A percentile compares a stretch with the other conserved stretches of the same genome.
phyloP scores from a whole-genome alignment of 1,284 basidiomycete genomes.

The Xerocomus cyaneibrunnescens region DNA sequence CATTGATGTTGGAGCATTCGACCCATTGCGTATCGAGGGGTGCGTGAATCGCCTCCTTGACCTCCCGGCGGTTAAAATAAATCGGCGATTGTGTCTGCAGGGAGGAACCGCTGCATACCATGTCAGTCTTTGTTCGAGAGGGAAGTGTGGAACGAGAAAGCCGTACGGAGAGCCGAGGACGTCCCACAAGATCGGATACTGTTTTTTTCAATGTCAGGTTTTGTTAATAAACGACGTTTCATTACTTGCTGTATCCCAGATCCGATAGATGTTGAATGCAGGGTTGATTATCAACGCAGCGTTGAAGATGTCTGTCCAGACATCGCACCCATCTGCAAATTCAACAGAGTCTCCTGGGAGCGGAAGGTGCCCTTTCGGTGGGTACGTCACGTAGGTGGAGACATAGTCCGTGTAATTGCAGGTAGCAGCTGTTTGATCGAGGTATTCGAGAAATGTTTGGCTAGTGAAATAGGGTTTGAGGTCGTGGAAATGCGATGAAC shows the following conservation, averaged over 20 bases:
- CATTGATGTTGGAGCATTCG: constrained; percentile 59
- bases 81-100: constrained; percentile 46
- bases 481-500: not conserved
- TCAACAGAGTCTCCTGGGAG: constrained; percentile 52
- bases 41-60: constrained; percentile 73
- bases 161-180: constrained; percentile 73
- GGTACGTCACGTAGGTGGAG: constrained; percentile 62
- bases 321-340: constrained; percentile 53
- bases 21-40: constrained; percentile 60
- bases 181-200: constrained; percentile 66
- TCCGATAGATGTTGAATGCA: constrained; percentile 74
- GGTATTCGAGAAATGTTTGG: constrained; percentile 57
- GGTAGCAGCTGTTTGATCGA: constrained; percentile 49
- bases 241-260: constrained; percentile 59
- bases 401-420: constrained; percentile 69
- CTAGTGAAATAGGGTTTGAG: constrained; percentile 34
- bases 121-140: not conserved
- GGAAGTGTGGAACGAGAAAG: not conserved
- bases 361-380: constrained; percentile 56
- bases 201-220: constrained; percentile 16
- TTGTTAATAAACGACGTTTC: fast-evolving
- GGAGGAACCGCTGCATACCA: constrained; percentile 57
- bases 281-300: constrained; percentile 64
- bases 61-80: constrained; percentile 71
- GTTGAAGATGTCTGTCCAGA: constrained; percentile 64